These are phyloP conservation scores for Penicillium odoratum DNA, from an alignment of 495 filamentous ascomycete species.

Conservation along the genomic window DNA sequence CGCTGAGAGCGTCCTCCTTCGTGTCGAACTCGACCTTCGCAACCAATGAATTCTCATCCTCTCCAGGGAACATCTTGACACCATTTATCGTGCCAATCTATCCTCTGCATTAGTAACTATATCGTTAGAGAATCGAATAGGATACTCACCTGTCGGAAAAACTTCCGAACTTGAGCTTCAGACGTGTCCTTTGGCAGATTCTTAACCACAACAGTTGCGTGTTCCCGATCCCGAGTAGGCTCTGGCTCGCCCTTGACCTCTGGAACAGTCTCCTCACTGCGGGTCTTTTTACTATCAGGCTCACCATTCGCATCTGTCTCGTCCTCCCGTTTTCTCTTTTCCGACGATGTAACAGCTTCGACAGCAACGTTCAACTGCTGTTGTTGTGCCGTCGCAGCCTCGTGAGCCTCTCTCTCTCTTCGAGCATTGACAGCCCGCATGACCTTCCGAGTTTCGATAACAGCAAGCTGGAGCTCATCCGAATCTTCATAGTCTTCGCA, in stretches of 20 bases:
- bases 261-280: slow-evolving; percentile 45
- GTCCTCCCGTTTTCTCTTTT: slow-evolving; percentile 74
- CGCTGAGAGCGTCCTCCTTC: slow-evolving; percentile 74
- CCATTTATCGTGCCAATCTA: slow-evolving; percentile 78
- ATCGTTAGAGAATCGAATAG: neutral
- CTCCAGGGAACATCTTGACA: slow-evolving; percentile 60
- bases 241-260: slow-evolving; percentile 32
- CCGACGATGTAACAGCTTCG: slow-evolving; percentile 32
- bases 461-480: slow-evolving; percentile 66
- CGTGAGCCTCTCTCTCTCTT: slow-evolving; percentile 63
- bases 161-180: slow-evolving; percentile 74
- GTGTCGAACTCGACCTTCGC: slow-evolving; percentile 84
- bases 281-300: slow-evolving; percentile 57
- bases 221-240: slow-evolving; percentile 80
- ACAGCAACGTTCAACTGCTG: slow-evolving; percentile 25
- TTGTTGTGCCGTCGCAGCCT: slow-evolving; percentile 48
- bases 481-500: slow-evolving; percentile 83
- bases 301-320: slow-evolving; percentile 45
- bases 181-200: slow-evolving; percentile 69
- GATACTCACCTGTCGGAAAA: slow-evolving; percentile 72
- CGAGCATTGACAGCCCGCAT: slow-evolving; percentile 61
- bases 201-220: slow-evolving; percentile 78
- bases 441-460: slow-evolving; percentile 67
- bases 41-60: slow-evolving; percentile 57
- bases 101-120: slow-evolving; percentile 21